These are phyloP conservation scores for Clonostachys rosea DNA, from an alignment of 2,329 filamentous ascomycete species.

Conservation along the genomic window DNA sequence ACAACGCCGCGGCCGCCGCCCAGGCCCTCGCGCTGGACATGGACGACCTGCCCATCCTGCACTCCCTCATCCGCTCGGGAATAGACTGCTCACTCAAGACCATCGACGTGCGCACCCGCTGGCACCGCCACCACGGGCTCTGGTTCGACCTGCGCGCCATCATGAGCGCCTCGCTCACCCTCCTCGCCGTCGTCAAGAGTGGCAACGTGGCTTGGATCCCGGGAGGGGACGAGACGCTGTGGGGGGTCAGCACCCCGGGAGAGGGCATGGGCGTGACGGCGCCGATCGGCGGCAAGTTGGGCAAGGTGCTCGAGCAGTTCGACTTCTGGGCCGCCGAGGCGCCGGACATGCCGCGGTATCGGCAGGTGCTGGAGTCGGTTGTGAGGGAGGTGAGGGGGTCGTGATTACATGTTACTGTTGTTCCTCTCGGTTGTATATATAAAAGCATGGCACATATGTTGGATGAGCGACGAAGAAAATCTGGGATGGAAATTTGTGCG, in stretches of 20 bases:
- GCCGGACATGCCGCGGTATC: slow-evolving; percentile 8
- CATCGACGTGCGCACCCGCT: slow-evolving; percentile 9
- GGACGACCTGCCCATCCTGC: slow-evolving; percentile 7
- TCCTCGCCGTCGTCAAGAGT: slow-evolving; percentile 10
- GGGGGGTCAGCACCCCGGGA: slow-evolving; percentile 2
- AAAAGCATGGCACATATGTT: too few species aligned
- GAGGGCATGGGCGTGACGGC: slow-evolving; percentile 2
- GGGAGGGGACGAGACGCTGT: slow-evolving; percentile 7
- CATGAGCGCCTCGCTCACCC: slow-evolving; percentile 9
- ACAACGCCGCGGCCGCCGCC: neutral
- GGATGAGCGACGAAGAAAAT: too few species aligned
- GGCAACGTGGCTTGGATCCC: slow-evolving; percentile 10
- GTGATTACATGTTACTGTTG: neutral
- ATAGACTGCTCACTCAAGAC: slow-evolving; percentile 13
- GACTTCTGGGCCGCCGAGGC: slow-evolving; percentile 10
- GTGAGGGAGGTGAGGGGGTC: slow-evolving; percentile 7
- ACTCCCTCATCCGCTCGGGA: slow-evolving; percentile 9
- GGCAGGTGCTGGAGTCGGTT: slow-evolving; percentile 5
- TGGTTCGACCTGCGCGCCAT: slow-evolving; percentile 15
- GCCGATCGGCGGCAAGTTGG: slow-evolving; percentile 9
- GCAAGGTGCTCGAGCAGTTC: slow-evolving; percentile 9
- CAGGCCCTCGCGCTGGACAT: slow-evolving; percentile 1
- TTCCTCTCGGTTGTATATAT: too few species aligned
- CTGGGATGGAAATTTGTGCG: too few species aligned
- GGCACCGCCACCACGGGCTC: slow-evolving; percentile 15